These are phyloP conservation scores for Pseudogymnoascus sp. DNA, from an alignment of 2,329 filamentous ascomycete genomes.

Conservation along the genomic window DNA sequence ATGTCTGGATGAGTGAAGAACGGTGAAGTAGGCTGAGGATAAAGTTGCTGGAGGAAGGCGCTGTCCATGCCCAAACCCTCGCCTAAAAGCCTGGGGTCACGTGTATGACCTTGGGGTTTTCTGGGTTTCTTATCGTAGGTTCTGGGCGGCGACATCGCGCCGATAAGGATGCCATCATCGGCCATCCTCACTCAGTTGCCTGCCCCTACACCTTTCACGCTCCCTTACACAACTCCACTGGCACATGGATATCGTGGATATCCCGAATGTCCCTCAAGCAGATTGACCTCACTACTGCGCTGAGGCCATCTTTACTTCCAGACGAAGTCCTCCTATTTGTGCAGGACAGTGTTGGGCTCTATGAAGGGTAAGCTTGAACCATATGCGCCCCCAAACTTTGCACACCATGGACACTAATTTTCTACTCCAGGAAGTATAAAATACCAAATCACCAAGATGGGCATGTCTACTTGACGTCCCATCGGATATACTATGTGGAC, in stretches of 20 bases:
- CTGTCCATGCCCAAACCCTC: constrained; percentile 1
- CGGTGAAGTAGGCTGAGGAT: not conserved
- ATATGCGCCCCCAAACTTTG: not conserved
- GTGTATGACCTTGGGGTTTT: not conserved
- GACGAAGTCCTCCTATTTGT: constrained; percentile 95
- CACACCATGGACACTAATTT: constrained; percentile 11
- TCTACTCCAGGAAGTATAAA: constrained; percentile 71
- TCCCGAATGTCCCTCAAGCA: constrained; percentile 95
- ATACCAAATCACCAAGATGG: constrained; percentile 90
- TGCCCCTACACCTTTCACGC: not conserved
- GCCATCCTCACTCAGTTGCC: not conserved
- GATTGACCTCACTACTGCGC: constrained; percentile 89
- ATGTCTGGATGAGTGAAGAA: not conserved
- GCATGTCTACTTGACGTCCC: constrained; percentile 91
- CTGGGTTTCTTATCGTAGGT: not conserved
- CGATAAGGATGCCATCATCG: constrained; percentile 9
- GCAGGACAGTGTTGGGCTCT: constrained; percentile 93
- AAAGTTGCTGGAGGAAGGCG: not conserved
- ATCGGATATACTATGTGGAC: constrained; percentile 92
- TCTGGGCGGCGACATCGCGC: not conserved
- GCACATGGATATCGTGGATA: constrained; percentile 50
- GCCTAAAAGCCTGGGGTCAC: not conserved
- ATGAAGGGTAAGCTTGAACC: constrained; percentile 69
- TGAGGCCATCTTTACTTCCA: constrained; percentile 82
- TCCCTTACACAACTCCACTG: constrained; percentile 1